Evolutionary conservation across 2,329 filamentous ascomycete species (phyloP).

Genomic region (Fusarium denticulatum): DNA sequence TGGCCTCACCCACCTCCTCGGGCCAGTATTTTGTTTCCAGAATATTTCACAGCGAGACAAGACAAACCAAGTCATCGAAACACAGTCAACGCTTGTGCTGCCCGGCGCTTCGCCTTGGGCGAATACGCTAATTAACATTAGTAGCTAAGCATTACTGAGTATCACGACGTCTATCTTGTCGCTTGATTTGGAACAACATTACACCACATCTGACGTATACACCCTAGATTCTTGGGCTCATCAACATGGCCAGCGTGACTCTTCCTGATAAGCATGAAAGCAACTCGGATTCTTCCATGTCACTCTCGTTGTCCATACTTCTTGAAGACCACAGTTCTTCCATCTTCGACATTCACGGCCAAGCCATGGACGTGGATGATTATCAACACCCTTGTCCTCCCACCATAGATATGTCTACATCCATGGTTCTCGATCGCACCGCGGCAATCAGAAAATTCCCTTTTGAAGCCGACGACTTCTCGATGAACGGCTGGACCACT

Average conservation of each 20-base stretch:
- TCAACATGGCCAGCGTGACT: not conserved
- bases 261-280: constrained; percentile 2
- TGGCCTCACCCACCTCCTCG: constrained; percentile 7
- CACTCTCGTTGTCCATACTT: constrained; percentile 18
- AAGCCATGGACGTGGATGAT: not conserved
- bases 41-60: not conserved
- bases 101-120: not conserved
- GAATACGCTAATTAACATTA: not conserved
- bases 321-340: constrained; percentile 6
- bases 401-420: constrained; percentile 8
- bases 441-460: not conserved
- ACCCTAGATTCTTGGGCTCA: not conserved
- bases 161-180: not conserved
- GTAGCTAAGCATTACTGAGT: not conserved
- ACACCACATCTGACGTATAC: constrained; percentile 1
- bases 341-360: not conserved
- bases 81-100: not conserved
- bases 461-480: constrained; percentile 14
- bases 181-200: not conserved
- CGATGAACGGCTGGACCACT: constrained; percentile 25
- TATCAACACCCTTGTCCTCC: constrained; percentile 11
- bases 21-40: not conserved
- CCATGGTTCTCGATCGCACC: constrained; percentile 15
- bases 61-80: not conserved
- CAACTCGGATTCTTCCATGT: constrained; percentile 4